Conservation (phyloP, 352 stramenopile species). For the Phytophthora vignae region DNA sequence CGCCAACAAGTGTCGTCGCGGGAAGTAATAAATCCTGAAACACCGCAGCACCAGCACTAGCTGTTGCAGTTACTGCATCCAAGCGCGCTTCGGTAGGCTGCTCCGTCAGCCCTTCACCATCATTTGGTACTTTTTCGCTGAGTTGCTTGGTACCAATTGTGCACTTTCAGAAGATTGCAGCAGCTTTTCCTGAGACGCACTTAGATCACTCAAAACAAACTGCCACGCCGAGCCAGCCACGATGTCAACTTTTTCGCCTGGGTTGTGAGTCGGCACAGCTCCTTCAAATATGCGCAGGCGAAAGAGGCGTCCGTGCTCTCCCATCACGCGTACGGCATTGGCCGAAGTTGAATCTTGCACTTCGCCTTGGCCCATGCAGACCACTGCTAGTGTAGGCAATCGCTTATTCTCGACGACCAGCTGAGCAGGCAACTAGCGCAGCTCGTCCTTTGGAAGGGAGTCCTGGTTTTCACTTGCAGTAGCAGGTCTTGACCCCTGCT, state of each 20-base stretch:
- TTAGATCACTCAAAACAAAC: conserved; percentile 16
- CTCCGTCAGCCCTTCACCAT: neutral
- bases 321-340: conserved; percentile 21
- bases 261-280: neutral
- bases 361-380: conserved; percentile 11
- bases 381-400: conserved; percentile 20
- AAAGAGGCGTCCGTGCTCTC: conserved; percentile 47
- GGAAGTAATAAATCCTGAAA: conserved; percentile 48
- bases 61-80: conserved; percentile 31
- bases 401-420: conserved; percentile 28
- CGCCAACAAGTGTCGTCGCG: conserved; percentile 32
- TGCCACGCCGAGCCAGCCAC: conserved; percentile 27
- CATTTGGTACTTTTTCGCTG: neutral
- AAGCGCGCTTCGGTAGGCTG: conserved; percentile 18
- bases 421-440: conserved; percentile 16
- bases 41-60: conserved; percentile 27
- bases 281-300: conserved; percentile 55
- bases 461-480: conserved; percentile 4
- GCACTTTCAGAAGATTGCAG: conserved; percentile 3
- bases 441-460: neutral
- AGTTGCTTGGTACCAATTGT: neutral
- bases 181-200: too few species aligned
- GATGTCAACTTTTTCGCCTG: neutral
- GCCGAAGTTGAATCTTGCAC: neutral
- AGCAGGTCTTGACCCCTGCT: neutral